phyloP scores from a whole-genome alignment of 169 alveolate species.

The Plasmodium berghei region DNA sequence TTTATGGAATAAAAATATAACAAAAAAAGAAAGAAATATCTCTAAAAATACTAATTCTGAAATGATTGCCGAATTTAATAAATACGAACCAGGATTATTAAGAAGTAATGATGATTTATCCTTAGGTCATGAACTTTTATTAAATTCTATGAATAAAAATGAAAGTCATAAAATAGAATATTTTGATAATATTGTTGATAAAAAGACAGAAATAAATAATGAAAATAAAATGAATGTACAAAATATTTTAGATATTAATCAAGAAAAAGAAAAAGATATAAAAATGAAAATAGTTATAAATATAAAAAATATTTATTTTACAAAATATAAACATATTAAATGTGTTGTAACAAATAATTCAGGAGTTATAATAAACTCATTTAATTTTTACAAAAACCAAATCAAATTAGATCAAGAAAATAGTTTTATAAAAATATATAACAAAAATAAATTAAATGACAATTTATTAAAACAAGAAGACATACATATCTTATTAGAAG shows the following conservation, averaged over 20 bases:
- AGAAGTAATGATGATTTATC: neutral
- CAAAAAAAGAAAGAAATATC: neutral
- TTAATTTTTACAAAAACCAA: constrained; percentile 29
- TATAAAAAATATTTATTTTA: constrained; percentile 59
- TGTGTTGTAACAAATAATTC: constrained; percentile 67
- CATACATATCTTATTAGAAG: constrained; percentile 18
- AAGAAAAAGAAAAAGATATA: constrained; percentile 5
- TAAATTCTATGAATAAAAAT: too few species aligned
- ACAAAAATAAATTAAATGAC: constrained; percentile 19
- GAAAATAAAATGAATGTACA: neutral
- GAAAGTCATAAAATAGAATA: neutral
- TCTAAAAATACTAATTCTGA: neutral
- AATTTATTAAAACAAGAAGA: neutral
- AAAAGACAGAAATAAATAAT: neutral
- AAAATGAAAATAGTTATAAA: constrained; percentile 40
- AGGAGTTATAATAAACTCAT: constrained; percentile 35
- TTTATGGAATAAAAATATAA: constrained; percentile 17
- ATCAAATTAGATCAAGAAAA: constrained; percentile 30
- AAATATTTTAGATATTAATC: constrained; percentile 3
- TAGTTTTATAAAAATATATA: constrained; percentile 41
- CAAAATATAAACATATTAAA: constrained; percentile 45
- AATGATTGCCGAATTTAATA: neutral
- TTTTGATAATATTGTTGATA: neutral
- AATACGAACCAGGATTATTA: neutral
- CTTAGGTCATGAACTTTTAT: too few species aligned